Percentiles rank a stretch among this genome's conserved stretches.
Conservation (phyloP, 208 protist species). For the Trypanosoma melophagium region DNA sequence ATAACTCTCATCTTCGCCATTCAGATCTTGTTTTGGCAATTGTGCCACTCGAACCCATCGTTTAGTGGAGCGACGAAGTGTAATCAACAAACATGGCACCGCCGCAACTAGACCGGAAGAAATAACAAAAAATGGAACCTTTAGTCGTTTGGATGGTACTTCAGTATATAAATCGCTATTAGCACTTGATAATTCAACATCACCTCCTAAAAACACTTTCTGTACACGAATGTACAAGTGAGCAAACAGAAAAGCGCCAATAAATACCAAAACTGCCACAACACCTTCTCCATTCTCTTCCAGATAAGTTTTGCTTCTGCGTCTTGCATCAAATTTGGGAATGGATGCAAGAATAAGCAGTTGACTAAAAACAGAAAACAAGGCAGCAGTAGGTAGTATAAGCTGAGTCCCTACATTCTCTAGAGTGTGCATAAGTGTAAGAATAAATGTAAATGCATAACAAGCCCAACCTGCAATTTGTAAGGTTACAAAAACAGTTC, state of each 20-base stretch:
- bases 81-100: conserved; percentile 65
- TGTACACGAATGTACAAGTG: conserved; percentile 42
- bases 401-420: conserved; percentile 41
- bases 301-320: conserved; percentile 45
- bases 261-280: conserved; percentile 66
- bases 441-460: conserved; percentile 47
- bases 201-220: conserved; percentile 26
- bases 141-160: conserved; percentile 22
- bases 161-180: background rate
- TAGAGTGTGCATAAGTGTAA: conserved; percentile 60
- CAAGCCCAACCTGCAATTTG: conserved; percentile 67
- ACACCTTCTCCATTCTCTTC: conserved; percentile 77
- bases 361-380: conserved; percentile 63
- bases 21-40: background rate
- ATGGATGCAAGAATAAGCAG: conserved; percentile 63
- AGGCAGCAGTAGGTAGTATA: conserved; percentile 39
- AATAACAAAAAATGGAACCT: conserved; percentile 69
- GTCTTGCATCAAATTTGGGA: conserved; percentile 45
- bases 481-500: conserved; percentile 50
- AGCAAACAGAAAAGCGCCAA: conserved; percentile 51
- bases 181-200: background rate
- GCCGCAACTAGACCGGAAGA: conserved; percentile 49
- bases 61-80: conserved; percentile 57
- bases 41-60: conserved; percentile 32
- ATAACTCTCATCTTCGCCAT: conserved; percentile 1